These are phyloP conservation scores for Calonectria pteridis DNA, from an alignment of 2,329 filamentous ascomycete species.

Conservation along the genomic window DNA sequence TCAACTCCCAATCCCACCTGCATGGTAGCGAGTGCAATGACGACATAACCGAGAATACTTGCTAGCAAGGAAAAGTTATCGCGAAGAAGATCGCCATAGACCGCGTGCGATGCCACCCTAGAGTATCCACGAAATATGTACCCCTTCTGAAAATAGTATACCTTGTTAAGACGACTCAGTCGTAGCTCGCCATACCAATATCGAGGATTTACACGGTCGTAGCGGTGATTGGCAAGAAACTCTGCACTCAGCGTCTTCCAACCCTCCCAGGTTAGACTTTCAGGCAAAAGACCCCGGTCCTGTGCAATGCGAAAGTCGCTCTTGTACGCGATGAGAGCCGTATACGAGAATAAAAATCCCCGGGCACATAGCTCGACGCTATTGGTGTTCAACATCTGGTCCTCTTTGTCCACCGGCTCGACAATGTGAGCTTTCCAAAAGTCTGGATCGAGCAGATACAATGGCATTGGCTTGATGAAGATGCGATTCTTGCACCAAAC, in stretches of 20 bases:
- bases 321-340: neutral
- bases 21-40: constrained; percentile 7
- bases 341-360: constrained; percentile 12
- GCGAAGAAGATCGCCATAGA: neutral
- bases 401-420: too few relatives aligned
- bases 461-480: constrained; percentile 51
- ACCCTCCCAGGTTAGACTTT: neutral
- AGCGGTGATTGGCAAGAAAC: neutral
- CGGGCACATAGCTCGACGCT: neutral
- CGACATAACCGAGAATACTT: neutral
- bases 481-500: constrained; percentile 42
- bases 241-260: neutral
- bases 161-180: constrained; percentile 11
- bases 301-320: constrained; percentile 13
- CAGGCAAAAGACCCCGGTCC: neutral
- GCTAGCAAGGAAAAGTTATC: neutral
- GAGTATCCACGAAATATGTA: neutral
- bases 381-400: neutral
- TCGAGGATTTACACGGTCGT: neutral
- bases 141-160: neutral
- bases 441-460: constrained; percentile 43
- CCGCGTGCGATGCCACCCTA: neutral
- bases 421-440: neutral
- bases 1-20: constrained; percentile 22
- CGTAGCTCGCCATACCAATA: constrained; percentile 17